Evolutionary conservation across 257 asterid species (phyloP).

Genomic region (Rubia yunnanensis): DNA sequence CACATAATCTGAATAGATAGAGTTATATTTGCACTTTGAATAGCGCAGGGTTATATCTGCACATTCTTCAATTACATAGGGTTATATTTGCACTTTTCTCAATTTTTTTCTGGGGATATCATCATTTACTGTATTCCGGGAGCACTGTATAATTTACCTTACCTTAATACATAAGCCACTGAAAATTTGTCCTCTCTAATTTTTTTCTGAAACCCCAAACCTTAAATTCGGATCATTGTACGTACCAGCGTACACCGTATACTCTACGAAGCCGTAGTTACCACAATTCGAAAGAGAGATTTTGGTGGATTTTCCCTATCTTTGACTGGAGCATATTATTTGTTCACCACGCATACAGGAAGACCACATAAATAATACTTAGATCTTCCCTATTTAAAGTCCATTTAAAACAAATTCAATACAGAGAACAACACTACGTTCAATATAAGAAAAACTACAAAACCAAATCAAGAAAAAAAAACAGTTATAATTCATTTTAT

Average conservation of each 20-base stretch:
- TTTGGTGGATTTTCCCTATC: constrained; percentile 6
- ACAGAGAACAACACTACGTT: not conserved
- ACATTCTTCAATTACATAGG: no score
- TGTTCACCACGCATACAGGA: constrained; percentile 13
- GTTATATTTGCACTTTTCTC: no score
- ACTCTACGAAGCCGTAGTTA: not conserved
- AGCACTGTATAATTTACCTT: no score
- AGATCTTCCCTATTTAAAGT: constrained; percentile 17
- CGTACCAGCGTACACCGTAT: not conserved
- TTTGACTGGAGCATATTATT: not conserved
- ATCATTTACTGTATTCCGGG: no score
- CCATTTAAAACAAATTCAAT: not conserved
- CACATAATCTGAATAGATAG: no score
- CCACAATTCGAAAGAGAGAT: constrained; percentile 16
- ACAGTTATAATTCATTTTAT: not conserved
- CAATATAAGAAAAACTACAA: not conserved
- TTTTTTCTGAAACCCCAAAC: constrained; percentile 1
- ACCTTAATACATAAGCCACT: not conserved
- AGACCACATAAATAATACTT: not conserved
- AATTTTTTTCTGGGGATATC: no score
- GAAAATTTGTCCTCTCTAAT: not conserved
- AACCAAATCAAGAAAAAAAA: not conserved
- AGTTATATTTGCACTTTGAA: no score
- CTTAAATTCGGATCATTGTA: constrained; percentile 19
- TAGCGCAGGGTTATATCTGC: no score